These are phyloP conservation scores for Aspergillus pseudoterreus DNA, from an alignment of 2,329 filamentous ascomycete genomes.

Conservation along the genomic window DNA sequence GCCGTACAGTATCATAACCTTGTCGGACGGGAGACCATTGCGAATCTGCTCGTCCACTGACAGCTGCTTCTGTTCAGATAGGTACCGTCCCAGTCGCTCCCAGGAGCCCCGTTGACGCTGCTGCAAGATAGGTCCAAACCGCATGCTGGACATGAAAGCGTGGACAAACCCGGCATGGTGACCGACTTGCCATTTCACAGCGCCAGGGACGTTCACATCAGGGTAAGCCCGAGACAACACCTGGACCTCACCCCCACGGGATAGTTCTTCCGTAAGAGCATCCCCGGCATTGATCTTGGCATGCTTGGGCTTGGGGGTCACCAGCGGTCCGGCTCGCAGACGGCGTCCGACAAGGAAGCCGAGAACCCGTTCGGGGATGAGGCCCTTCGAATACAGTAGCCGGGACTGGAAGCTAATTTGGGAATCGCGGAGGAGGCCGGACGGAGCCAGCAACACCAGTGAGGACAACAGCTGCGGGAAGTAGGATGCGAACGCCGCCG, in stretches of 20 bases:
- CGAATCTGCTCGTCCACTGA: conserved; percentile 23
- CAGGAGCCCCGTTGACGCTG: conserved; percentile 57
- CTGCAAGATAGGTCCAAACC: conserved; percentile 65
- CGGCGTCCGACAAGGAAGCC: conserved; percentile 50
- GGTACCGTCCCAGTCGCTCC: conserved; percentile 51
- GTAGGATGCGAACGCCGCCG: conserved; percentile 64
- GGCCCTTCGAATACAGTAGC: conserved; percentile 58
- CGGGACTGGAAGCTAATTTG: conserved; percentile 61
- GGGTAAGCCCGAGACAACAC: conserved; percentile 52
- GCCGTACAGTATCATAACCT: conserved; percentile 64
- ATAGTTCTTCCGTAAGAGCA: conserved; percentile 40
- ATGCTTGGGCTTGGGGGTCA: conserved; percentile 27
- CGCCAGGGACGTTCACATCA: conserved; percentile 55
- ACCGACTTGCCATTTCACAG: conserved; percentile 67
- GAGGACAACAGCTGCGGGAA: conserved; percentile 66
- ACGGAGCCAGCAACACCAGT: conserved; percentile 73
- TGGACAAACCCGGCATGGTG: conserved; percentile 64
- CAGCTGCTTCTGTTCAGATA: conserved; percentile 42
- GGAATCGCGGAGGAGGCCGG: conserved; percentile 66
- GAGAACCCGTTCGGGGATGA: conserved; percentile 58
- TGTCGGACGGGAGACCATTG: conserved; percentile 38
- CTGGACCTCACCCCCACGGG: conserved; percentile 38
- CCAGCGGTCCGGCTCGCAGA: conserved; percentile 43
- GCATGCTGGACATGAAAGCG: conserved; percentile 68
- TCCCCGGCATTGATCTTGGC: conserved; percentile 38